Evolutionary conservation across 371 early-diverging fungal genomes (phyloP).

Genomic region (Mucor saturninus): DNA sequence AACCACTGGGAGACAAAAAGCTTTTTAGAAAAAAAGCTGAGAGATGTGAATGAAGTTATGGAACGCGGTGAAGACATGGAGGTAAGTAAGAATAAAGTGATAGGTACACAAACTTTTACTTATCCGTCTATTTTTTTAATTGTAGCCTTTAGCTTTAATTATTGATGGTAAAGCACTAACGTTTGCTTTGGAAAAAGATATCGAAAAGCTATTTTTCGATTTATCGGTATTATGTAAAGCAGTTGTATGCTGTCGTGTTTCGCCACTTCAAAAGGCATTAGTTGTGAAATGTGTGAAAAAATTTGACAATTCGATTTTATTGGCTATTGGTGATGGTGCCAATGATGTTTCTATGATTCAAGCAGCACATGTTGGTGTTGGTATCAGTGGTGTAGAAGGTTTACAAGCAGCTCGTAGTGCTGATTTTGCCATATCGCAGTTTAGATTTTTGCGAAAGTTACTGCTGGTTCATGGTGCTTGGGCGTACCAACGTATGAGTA

Average conservation of each 20-base stretch:
- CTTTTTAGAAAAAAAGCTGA: slow-evolving; percentile 75
- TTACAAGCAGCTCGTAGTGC: slow-evolving; percentile 82
- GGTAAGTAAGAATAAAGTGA: slow-evolving; percentile 24
- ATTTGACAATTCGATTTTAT: slow-evolving; percentile 70
- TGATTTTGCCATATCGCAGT: slow-evolving; percentile 88
- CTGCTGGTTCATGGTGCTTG: slow-evolving; percentile 85
- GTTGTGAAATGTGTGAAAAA: slow-evolving; percentile 83
- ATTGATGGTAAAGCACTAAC: slow-evolving; percentile 76
- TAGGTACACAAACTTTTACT: neutral
- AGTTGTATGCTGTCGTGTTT: slow-evolving; percentile 93
- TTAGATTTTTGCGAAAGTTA: slow-evolving; percentile 74
- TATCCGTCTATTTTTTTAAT: neutral
- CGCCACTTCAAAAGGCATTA: slow-evolving; percentile 92
- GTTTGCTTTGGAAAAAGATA: slow-evolving; percentile 72
- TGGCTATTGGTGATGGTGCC: slow-evolving; percentile 97
- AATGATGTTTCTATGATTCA: slow-evolving; percentile 98
- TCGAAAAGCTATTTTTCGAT: slow-evolving; percentile 44
- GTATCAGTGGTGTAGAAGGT: slow-evolving; percentile 85
- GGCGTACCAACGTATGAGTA: slow-evolving; percentile 77
- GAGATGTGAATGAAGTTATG: slow-evolving; percentile 65
- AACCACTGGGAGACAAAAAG: slow-evolving; percentile 80
- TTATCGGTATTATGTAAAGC: slow-evolving; percentile 64
- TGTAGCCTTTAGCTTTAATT: slow-evolving; percentile 66
- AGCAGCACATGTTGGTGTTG: slow-evolving; percentile 84
- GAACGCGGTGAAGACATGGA: slow-evolving; percentile 65